Conservation (phyloP, 345 rosid genomes). For the Cardamine resedifolia region DNA sequence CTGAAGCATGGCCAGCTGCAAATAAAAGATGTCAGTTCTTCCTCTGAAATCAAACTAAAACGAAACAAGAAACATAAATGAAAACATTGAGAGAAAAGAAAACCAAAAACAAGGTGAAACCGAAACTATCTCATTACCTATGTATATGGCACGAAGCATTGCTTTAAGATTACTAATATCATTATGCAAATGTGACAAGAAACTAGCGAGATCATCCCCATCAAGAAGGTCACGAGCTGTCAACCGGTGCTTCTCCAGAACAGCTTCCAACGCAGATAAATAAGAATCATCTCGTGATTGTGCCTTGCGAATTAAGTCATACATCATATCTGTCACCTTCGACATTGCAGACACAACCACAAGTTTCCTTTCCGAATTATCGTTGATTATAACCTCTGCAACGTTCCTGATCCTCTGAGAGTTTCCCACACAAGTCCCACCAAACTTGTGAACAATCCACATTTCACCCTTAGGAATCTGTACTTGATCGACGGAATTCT, state of each 20-base stretch:
- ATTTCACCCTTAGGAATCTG: conserved; percentile 60
- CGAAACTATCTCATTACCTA: conserved; percentile 43
- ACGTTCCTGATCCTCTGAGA: conserved; percentile 86
- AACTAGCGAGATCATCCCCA: conserved; percentile 73
- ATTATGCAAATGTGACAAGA: conserved; percentile 69
- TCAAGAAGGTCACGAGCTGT: conserved; percentile 83
- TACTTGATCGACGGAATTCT: conserved; percentile 46
- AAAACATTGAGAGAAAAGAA: not conserved
- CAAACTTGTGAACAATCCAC: conserved; percentile 98
- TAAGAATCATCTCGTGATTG: conserved; percentile 84
- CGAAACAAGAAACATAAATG: not conserved
- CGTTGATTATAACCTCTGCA: conserved; percentile 64
- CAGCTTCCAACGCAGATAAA: conserved; percentile 66
- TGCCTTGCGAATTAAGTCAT: conserved; percentile 82
- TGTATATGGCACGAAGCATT: conserved; percentile 97
- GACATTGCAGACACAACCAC: conserved; percentile 97
- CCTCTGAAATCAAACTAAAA: conserved; percentile 1
- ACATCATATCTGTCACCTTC: conserved; percentile 99
- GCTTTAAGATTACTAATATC: conserved; percentile 88
- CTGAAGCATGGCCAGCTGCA: conserved; percentile 97
- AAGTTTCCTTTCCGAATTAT: conserved; percentile 72
- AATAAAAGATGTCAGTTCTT: conserved; percentile 14
- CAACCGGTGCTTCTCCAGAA: conserved; percentile 71
- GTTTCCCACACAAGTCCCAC: conserved; percentile 96
- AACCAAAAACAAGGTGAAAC: too few relatives aligned